A percentile compares a stretch with the other conserved stretches of the same genome.
phyloP scores from a whole-genome alignment of 2,329 filamentous ascomycete genomes.

The Apiospora aurea region DNA sequence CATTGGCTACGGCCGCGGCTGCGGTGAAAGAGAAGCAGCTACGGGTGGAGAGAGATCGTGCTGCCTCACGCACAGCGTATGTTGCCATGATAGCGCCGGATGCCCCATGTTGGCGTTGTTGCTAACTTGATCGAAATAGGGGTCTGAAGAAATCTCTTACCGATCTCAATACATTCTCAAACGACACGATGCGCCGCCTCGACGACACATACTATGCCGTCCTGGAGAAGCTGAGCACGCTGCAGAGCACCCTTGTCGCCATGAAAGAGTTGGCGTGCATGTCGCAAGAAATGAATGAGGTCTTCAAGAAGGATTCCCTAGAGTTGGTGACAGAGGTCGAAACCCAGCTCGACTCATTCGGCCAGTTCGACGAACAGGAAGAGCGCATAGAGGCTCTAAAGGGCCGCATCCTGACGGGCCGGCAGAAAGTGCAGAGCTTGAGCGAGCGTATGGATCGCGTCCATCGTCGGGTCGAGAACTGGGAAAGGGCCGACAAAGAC shows the following conservation, averaged over 20 bases:
- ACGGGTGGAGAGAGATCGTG: slow-evolving; percentile 50
- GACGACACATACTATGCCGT: slow-evolving; percentile 79
- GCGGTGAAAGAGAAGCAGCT: slow-evolving; percentile 48
- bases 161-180: slow-evolving; percentile 66
- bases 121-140: slow-evolving; percentile 41
- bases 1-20: slow-evolving; percentile 31
- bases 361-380: slow-evolving; percentile 71
- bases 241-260: slow-evolving; percentile 69
- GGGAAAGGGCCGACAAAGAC: slow-evolving; percentile 71
- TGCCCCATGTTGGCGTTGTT: not conserved
- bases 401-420: slow-evolving; percentile 65
- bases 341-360: slow-evolving; percentile 65
- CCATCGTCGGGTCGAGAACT: slow-evolving; percentile 68
- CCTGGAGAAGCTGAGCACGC: slow-evolving; percentile 69
- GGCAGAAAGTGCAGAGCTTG: slow-evolving; percentile 64
- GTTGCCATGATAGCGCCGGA: slow-evolving; percentile 31
- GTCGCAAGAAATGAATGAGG: slow-evolving; percentile 63
- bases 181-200: slow-evolving; percentile 68
- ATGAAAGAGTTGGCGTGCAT: slow-evolving; percentile 72
- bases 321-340: slow-evolving; percentile 67
- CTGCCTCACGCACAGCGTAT: slow-evolving; percentile 49
- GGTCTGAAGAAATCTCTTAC: slow-evolving; percentile 59
- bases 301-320: slow-evolving; percentile 66
- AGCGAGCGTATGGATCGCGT: slow-evolving; percentile 70
- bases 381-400: slow-evolving; percentile 68